These are phyloP conservation scores for Tetrapyrgos nigripes DNA, from an alignment of 1,284 basidiomycete genomes.

Conservation along the genomic window DNA sequence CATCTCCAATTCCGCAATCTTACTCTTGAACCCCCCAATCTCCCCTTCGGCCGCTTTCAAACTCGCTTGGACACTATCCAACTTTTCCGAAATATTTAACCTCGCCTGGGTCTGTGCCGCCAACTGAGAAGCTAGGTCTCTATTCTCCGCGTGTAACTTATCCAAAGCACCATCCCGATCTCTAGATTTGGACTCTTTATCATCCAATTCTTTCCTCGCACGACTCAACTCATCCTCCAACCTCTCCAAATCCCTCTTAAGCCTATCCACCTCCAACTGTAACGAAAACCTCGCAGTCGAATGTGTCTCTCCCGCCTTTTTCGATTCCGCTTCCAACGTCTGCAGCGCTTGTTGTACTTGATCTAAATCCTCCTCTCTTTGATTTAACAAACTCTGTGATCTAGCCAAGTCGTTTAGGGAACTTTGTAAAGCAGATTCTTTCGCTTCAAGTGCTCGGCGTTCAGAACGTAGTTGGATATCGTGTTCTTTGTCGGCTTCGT, in stretches of 20 bases:
- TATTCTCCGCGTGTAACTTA: constrained; percentile 77
- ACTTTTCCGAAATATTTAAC: constrained; percentile 85
- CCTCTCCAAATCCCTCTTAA: constrained; percentile 85
- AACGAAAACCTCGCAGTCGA: constrained; percentile 87
- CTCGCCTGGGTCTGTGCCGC: constrained; percentile 86
- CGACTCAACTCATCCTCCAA: constrained; percentile 83
- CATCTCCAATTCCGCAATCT: constrained; percentile 79
- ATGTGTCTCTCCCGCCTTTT: constrained; percentile 80
- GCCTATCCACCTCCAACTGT: constrained; percentile 89
- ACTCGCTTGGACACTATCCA: constrained; percentile 70
- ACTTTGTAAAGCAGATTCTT: constrained; percentile 69
- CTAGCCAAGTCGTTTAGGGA: constrained; percentile 67
- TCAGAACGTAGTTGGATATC: constrained; percentile 64
- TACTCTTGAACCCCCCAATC: constrained; percentile 58
- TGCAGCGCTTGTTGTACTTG: constrained; percentile 79
- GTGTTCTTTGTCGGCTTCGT: constrained; percentile 61
- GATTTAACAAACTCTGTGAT: constrained; percentile 62
- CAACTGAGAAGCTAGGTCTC: constrained; percentile 79
- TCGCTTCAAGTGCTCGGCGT: constrained; percentile 66
- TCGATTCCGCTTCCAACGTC: constrained; percentile 68
- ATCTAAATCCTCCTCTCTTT: constrained; percentile 76
- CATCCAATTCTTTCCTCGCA: constrained; percentile 75
- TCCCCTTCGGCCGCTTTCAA: constrained; percentile 75
- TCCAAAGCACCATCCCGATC: constrained; percentile 78
- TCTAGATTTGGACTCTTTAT: constrained; percentile 66